Evolutionary conservation across 129 eudicot species (phyloP).

Genomic region (Helianthus tuberosus): DNA sequence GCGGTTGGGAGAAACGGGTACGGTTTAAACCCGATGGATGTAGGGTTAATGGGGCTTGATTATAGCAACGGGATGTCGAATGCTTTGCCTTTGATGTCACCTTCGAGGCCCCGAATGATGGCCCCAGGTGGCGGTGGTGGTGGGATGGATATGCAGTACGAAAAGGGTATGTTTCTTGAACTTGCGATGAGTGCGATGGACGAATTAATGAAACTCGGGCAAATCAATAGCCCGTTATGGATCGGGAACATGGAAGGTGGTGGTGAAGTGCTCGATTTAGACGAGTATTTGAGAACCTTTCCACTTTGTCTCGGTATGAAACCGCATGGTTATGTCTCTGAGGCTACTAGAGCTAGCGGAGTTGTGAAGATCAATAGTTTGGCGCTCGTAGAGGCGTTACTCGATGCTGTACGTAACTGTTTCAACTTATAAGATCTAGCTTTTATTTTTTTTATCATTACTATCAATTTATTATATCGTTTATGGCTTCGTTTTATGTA

Average conservation of each 20-base stretch:
- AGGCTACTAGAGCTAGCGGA: conserved; percentile 72
- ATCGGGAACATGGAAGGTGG: conserved; percentile 52
- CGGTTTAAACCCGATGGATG: conserved; percentile 48
- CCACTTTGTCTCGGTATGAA: conserved; percentile 64
- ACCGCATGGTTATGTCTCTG: conserved; percentile 60
- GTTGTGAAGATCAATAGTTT: conserved; percentile 50
- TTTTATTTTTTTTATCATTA: not conserved
- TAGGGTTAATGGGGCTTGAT: conserved; percentile 64
- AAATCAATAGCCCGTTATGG: conserved; percentile 70
- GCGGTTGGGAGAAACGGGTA: conserved; percentile 65
- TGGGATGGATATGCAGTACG: conserved; percentile 40
- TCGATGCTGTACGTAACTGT: conserved; percentile 54
- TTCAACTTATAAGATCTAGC: not conserved
- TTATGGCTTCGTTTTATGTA: conserved; percentile 17
- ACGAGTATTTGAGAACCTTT: conserved; percentile 56
- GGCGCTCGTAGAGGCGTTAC: conserved; percentile 60
- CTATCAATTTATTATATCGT: not conserved
- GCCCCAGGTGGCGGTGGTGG: conserved; percentile 25
- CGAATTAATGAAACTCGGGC: conserved; percentile 71
- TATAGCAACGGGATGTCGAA: conserved; percentile 48
- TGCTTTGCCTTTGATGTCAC: conserved; percentile 41
- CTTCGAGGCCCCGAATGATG: conserved; percentile 42
- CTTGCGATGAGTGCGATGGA: conserved; percentile 80
- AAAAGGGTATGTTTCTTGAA: conserved; percentile 58
- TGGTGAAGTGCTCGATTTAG: conserved; percentile 57